Base-by-base conservation (phyloP, 192 early-diverging fungal species). In the Backusella liffmaniae region DNA sequence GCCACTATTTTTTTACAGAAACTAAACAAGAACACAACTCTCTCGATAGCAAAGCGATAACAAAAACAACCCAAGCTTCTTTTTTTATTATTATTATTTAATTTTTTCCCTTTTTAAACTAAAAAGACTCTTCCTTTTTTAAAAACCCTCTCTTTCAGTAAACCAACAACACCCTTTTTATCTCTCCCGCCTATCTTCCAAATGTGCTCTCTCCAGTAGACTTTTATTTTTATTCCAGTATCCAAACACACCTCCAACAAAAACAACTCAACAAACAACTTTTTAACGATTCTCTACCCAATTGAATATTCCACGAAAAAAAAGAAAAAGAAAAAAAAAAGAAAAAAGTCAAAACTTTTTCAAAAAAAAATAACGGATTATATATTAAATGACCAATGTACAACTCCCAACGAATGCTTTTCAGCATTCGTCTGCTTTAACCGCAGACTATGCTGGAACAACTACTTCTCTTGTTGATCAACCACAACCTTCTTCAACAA, bases 371-470 rank as follows among this genome's bases (percentile, higher is more conserved):
- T 36, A 34, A 35, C 29, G 36, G 36, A 37, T 69, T 36, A 18
- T 37, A 39, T 69, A 39, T 69, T 37, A 67, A 69, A 69, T 69
- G 67, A 69, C 67, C 23, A 69, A 69, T 69, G 67, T 37, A 39
- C 67, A 69, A 69, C 37, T 26, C 34, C 36, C n/a, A 23, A 35
- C 37, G 34, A 21, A 35, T 41, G 67, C 34, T 69, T 35, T 41
- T 13, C 67, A 69, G 67, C 37, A 35, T 23, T 41, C n/a, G 34
- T 41, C 67, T 37, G 35, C 56, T 23, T 62, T 62, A 62, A 62
- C 67, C 1, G 67, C 67, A 69, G 67, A 35, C 10, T 12, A 23
- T 39, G 12, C 34, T 69, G 67, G 35, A 39, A 13, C 37, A 36
- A 34, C 67, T 10, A 36, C 30, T 3, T 37, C 36, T 34, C 10